These are phyloP conservation scores for Acorus calamus DNA, from an alignment of 106 monocot species.

Conservation along the genomic window DNA sequence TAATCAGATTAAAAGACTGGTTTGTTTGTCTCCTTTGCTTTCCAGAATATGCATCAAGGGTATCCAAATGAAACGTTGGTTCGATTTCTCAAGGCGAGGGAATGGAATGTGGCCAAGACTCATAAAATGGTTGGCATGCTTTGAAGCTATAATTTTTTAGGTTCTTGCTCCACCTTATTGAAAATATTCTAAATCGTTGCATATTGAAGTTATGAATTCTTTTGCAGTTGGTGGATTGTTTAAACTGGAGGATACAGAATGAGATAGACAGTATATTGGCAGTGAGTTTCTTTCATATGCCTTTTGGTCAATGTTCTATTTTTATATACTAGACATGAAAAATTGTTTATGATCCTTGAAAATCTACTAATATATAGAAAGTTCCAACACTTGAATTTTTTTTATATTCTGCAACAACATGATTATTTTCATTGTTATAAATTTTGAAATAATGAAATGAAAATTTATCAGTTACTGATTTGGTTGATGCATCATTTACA, in stretches of 20 bases:
- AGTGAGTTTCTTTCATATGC: conserved; percentile 24
- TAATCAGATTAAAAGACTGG: too few species aligned
- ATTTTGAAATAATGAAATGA: too few species aligned
- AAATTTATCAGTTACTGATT: too few species aligned
- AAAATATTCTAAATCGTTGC: background rate
- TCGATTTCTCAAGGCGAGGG: conserved; percentile 5
- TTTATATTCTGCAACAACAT: too few species aligned
- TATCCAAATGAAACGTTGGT: conserved; percentile 1
- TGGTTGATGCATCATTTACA: conserved; percentile 10
- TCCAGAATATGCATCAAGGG: conserved; percentile 4
- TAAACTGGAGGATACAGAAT: conserved; percentile 84
- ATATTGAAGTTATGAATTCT: background rate
- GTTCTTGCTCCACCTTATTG: background rate
- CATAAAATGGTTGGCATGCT: background rate
- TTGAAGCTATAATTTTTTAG: background rate
- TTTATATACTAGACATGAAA: too few species aligned
- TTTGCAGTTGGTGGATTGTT: conserved; percentile 65
- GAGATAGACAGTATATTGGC: conserved; percentile 60
- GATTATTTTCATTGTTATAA: too few species aligned
- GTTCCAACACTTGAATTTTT: too few species aligned
- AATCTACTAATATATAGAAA: too few species aligned
- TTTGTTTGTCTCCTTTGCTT: background rate
- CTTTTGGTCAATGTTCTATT: background rate
- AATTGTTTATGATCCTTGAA: too few species aligned
- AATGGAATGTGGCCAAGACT: conserved; percentile 1